These are phyloP conservation scores for Pseudognaphalium luteoalbum DNA, from an alignment of 129 eudicot genomes.

Conservation along the genomic window DNA sequence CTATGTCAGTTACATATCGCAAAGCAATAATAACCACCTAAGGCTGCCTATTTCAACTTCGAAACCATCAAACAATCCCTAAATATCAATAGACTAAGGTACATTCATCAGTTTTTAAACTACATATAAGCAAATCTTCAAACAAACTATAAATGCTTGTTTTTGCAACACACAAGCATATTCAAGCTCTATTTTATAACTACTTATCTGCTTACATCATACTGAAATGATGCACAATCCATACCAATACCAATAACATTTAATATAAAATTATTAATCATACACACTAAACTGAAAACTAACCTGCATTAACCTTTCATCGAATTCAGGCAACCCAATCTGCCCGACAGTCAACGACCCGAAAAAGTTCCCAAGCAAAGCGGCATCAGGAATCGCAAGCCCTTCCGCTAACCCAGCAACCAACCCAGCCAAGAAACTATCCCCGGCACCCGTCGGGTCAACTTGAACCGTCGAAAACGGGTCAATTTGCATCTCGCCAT, in stretches of 20 bases:
- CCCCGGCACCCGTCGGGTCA: constrained; percentile 98
- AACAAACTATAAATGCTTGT: neutral
- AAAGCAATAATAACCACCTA: neutral
- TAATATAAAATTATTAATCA: neutral
- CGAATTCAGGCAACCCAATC: constrained; percentile 74
- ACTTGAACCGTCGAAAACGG: constrained; percentile 73
- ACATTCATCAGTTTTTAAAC: no score
- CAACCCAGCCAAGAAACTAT: constrained; percentile 86
- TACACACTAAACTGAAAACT: constrained; percentile 8
- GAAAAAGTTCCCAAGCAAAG: constrained; percentile 81
- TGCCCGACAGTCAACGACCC: constrained; percentile 84
- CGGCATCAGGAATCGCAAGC: constrained; percentile 75
- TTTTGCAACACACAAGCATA: neutral
- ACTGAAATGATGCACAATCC: neutral
- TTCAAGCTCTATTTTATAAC: neutral
- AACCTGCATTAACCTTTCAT: constrained; percentile 72
- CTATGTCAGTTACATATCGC: neutral
- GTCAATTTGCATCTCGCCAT: constrained; percentile 51
- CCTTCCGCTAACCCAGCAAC: constrained; percentile 79
- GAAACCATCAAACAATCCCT: neutral
- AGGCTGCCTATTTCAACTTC: neutral
- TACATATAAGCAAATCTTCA: no score
- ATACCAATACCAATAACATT: neutral
- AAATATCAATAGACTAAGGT: neutral
- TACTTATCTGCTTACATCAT: neutral